Conservation (phyloP, 257 asterid genomes). For the Nicotiana sylvestris region DNA sequence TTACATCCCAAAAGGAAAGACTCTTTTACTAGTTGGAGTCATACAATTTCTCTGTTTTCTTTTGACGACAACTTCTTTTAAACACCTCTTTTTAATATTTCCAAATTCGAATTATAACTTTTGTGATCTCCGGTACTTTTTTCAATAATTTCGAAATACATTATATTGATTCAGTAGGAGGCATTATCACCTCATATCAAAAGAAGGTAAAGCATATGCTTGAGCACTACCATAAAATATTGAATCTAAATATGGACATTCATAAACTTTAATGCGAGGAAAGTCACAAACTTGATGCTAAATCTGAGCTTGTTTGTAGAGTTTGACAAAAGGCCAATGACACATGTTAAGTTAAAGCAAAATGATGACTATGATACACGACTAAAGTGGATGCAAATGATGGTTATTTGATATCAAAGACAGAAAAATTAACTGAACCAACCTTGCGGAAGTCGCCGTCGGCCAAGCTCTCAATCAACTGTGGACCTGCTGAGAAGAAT, state of each 20-base stretch:
- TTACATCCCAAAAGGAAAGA: too few species aligned
- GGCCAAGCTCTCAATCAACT: conserved; percentile 20
- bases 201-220: not conserved
- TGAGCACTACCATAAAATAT: not conserved
- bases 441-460: conserved; percentile 32
- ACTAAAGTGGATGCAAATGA: not conserved
- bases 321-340: not conserved
- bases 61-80: not conserved
- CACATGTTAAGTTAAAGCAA: not conserved
- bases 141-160: not conserved
- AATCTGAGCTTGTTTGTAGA: not conserved
- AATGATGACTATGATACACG: too few species aligned
- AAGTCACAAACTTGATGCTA: not conserved
- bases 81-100: not conserved
- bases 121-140: not conserved
- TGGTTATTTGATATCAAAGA: not conserved
- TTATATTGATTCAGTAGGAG: not conserved
- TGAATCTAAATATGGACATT: not conserved
- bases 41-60: too few species aligned
- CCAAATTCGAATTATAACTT: not conserved
- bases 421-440: not conserved
- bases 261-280: not conserved
- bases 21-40: too few species aligned
- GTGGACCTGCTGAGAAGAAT: conserved; percentile 27
- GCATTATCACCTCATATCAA: not conserved